Base-by-base conservation (phyloP, 2,329 filamentous ascomycete species). In the Ceratocystis cubensis region DNA sequence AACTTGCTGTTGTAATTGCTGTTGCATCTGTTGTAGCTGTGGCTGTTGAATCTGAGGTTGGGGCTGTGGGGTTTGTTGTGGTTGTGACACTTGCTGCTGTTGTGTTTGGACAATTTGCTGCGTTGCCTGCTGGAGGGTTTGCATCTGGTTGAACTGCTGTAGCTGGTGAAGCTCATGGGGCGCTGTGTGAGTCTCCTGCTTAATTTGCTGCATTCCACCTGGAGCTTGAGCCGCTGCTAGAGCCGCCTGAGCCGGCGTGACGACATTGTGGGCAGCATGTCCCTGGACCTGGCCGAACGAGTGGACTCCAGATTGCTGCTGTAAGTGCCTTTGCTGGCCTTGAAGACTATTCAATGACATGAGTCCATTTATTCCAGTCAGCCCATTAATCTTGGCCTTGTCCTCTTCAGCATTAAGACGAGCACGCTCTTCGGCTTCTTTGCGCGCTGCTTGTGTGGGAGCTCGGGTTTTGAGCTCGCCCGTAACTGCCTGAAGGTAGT, bases 381-480 rank as follows among this genome's bases (percentile, higher is more conserved):
- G 82, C n/a, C 82, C 82, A 69, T 84, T 80, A n/a, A 85, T 75
- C 69, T 81, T 80, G 6, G 81, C 82, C 69, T 82, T 80, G 59
- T 85, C 82, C 66, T 86, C 84, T 62, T 83, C 81, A n/a, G 78
- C 79, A 66, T 80, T 83, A 69, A 82, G 74, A 46, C 82, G 79
- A 2, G 82, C 83, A 61, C 82, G 80, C 73, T 87, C 84, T 72
- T 87, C 85, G 0, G 84, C 84, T 72, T 87, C 85, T 70, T 87
- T 87, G 25, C 84, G 78, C 0, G 85, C 85, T n/a, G 85, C 85
- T 73, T 88, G 85, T 1, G 84, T 87, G 0, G 89, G 90, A 0
- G 90, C 89, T 17, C 90, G 80, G 0, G 91, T 96, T 75, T 94
- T 93, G 46, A 96, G 78, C 75, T 96, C 91, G 2, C 91, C 91